Base-by-base conservation (phyloP, 495 filamentous ascomycete genomes). In the Aspergillus biplanus region DNA sequence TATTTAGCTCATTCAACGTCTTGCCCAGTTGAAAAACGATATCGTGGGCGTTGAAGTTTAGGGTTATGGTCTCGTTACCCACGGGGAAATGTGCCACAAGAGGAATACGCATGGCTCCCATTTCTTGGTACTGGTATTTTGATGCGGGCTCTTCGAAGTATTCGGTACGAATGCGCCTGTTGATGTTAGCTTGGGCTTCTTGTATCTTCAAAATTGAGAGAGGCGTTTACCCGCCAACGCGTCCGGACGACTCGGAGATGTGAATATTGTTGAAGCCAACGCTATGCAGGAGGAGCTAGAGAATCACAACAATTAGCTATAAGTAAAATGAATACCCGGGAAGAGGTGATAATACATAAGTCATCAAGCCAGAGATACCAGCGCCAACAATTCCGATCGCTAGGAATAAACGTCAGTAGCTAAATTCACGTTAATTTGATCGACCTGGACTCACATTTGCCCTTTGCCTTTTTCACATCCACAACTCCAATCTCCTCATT, bases 1-100 rank as follows among this genome's bases (percentile, higher is more conserved):
- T 70, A 71, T 89, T 88, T 59, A 86, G 71, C 12, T 69, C 65
- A 67, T 89, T 89, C 69, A 89, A 39, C 6, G 27, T 57, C 37
- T 47, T 39, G 37, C 37, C 37, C 1, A 39, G 37, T 39, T 39
- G 37, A 39, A 39, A 39, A 1, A 39, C 37, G 37, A 39, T 39
- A 39, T 39, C 37, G 37, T 39, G 37, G 37, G 37, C 37, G 37
- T 39, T 39, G 37, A 39, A 39, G 37, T 39, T 39, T 39, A 39
- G 37, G 13, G 37, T 39, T 39, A 39, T 39, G 37, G 37, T 39
- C 37, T 39, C 37, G 37, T 39, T 39, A 39, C 37, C 37, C 13
- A 39, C 1, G 37, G 37, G 37, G 37, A 39, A 39, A 39, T 39
- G 37, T 39, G 37, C 37, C 37, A 13, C 13, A 3, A 39, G 37